These are phyloP conservation scores for Floccularia luteovirens DNA, from an alignment of 768 basidiomycete species.

Conservation along the genomic window DNA sequence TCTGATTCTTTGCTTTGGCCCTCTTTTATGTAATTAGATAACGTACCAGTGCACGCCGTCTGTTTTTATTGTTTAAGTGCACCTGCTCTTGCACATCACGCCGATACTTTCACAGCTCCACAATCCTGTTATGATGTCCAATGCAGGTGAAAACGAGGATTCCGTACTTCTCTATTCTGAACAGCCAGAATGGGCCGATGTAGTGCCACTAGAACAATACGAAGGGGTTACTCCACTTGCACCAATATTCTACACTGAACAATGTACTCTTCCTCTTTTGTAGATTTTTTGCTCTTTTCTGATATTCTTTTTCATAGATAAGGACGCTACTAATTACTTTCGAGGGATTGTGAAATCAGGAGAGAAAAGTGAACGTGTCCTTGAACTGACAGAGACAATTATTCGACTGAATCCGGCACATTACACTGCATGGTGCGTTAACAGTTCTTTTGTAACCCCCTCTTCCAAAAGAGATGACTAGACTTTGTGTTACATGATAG, in stretches of 20 bases:
- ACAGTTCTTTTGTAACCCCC: neutral
- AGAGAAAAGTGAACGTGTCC: constrained; percentile 76
- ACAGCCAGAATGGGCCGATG: constrained; percentile 72
- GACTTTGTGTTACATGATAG: constrained; percentile 27
- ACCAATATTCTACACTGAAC: constrained; percentile 83
- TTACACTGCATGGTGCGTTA: constrained; percentile 87
- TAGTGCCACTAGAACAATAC: constrained; percentile 74
- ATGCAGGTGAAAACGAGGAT: too few species aligned
- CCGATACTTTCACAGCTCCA: too few species aligned
- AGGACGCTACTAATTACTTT: constrained; percentile 90
- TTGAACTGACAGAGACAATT: constrained; percentile 82
- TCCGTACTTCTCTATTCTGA: constrained; percentile 49
- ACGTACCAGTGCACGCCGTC: too few species aligned
- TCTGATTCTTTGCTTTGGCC: too few species aligned
- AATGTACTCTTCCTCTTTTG: constrained; percentile 53
- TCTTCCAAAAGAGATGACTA: neutral
- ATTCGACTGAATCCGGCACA: constrained; percentile 93
- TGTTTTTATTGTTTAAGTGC: too few species aligned
- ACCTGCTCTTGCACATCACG: too few species aligned
- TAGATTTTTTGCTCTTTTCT: constrained; percentile 1
- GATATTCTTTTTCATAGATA: constrained; percentile 47
- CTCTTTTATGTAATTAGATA: too few species aligned
- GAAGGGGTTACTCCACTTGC: constrained; percentile 76
- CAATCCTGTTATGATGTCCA: too few species aligned
- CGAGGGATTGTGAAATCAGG: constrained; percentile 71